Percentiles rank a stretch among this genome's conserved stretches.
Conservation (phyloP, 2,329 filamentous ascomycete species). For the Colletotrichum sp. region DNA sequence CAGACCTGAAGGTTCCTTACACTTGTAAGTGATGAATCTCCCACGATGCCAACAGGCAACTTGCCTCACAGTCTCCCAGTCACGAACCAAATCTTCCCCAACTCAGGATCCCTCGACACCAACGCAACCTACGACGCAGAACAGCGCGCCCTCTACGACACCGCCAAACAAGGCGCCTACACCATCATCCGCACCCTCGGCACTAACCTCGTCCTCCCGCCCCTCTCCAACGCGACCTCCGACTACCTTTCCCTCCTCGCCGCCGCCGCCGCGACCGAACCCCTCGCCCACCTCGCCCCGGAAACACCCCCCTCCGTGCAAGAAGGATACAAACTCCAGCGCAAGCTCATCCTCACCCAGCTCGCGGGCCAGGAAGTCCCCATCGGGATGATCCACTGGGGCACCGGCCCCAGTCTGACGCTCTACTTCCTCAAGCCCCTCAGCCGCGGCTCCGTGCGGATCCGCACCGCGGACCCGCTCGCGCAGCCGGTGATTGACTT, state of each 20-base stretch:
- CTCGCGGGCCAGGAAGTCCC: constrained; percentile 29
- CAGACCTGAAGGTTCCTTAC: constrained; percentile 28
- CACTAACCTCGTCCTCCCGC: constrained; percentile 34
- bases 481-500: constrained; percentile 41
- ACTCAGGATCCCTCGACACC: constrained; percentile 29
- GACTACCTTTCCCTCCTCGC: constrained; percentile 28
- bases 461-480: constrained; percentile 37
- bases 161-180: constrained; percentile 31
- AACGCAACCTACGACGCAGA: constrained; percentile 38
- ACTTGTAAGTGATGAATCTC: constrained; percentile 10
- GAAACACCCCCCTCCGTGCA: constrained; percentile 36
- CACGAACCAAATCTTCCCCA: constrained; percentile 30
- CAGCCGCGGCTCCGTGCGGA: constrained; percentile 42
- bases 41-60: accelerated
- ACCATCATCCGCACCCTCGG: constrained; percentile 30
- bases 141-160: constrained; percentile 34
- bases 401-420: constrained; percentile 30
- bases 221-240: constrained; percentile 36
- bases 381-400: constrained; percentile 34
- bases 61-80: neutral
- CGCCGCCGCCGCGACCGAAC: constrained; percentile 31
- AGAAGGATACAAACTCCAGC: constrained; percentile 41
- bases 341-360: constrained; percentile 31
- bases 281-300: constrained; percentile 31
- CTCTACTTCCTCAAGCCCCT: constrained; percentile 41